phyloP scores from a whole-genome alignment of 1,284 basidiomycete species.

The Wallemia mellicola region DNA sequence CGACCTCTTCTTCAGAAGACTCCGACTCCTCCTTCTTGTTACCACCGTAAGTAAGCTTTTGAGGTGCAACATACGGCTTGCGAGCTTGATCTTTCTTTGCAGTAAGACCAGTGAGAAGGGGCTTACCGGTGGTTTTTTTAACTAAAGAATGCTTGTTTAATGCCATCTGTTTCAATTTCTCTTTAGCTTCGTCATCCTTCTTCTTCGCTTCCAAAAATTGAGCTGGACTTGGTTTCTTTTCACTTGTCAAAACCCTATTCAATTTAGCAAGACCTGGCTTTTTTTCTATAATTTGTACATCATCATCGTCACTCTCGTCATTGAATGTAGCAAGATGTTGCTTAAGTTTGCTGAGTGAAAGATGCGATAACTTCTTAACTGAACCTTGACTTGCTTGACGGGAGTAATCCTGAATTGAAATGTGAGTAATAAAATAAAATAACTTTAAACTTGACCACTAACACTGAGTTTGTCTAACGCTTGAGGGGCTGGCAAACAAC shows the following conservation, averaged over 20 bases:
- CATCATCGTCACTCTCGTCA: not conserved
- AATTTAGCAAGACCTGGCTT: not conserved
- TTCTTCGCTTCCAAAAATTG: not conserved
- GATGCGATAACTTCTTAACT: not conserved
- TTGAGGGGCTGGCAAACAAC: not conserved
- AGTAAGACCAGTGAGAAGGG: not conserved
- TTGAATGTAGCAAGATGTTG: not conserved
- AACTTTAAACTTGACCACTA: not conserved
- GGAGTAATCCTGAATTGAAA: not conserved
- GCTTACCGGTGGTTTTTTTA: not conserved
- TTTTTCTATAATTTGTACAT: not conserved
- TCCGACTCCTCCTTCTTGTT: not conserved
- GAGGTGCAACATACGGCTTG: not conserved
- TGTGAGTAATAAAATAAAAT: not conserved
- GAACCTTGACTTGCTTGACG: not conserved
- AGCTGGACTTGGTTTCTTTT: not conserved
- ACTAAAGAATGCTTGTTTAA: not conserved
- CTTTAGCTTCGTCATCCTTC: not conserved
- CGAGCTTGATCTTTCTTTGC: not conserved
- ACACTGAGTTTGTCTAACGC: not conserved
- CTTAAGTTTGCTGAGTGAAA: not conserved
- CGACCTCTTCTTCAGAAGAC: conserved; percentile 6
- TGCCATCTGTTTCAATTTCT: not conserved
- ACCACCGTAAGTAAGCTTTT: not conserved
- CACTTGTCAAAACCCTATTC: not conserved